These are phyloP conservation scores for Nakazawaea peltata DNA, from an alignment of 805 yeast genomes.

Conservation along the genomic window DNA sequence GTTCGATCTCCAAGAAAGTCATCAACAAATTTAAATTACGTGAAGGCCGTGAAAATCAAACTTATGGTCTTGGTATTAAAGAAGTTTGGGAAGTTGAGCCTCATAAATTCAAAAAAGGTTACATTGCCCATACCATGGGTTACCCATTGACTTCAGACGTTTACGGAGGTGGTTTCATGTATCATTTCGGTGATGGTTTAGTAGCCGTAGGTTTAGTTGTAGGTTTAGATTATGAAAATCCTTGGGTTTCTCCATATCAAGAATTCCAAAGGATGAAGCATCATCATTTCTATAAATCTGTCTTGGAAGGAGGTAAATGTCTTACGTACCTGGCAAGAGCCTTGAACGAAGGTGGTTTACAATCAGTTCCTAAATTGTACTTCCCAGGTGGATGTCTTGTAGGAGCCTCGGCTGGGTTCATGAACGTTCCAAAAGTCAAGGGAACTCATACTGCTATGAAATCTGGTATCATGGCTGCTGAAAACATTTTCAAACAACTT, in stretches of 20 bases:
- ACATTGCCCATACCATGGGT: conserved; percentile 82
- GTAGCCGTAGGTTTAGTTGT: conserved; percentile 92
- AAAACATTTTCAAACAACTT: conserved; percentile 48
- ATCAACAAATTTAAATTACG: conserved; percentile 65
- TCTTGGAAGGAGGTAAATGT: conserved; percentile 84
- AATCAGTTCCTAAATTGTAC: conserved; percentile 80
- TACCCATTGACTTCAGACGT: conserved; percentile 67
- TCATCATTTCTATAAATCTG: conserved; percentile 74
- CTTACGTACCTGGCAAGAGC: conserved; percentile 94
- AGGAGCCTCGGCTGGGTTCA: conserved; percentile 94
- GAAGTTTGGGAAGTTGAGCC: conserved; percentile 96
- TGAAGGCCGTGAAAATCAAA: conserved; percentile 60
- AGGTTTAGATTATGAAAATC: conserved; percentile 91
- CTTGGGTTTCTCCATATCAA: conserved; percentile 91
- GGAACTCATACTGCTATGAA: conserved; percentile 98
- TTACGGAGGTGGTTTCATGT: conserved; percentile 96
- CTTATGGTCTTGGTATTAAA: conserved; percentile 92
- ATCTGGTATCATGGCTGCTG: conserved; percentile 93
- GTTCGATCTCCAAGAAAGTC: conserved; percentile 76
- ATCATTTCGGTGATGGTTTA: conserved; percentile 90
- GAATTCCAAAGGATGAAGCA: conserved; percentile 93
- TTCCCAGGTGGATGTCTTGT: conserved; percentile 97
- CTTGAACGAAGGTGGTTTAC: conserved; percentile 93
- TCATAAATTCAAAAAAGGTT: conserved; percentile 72
- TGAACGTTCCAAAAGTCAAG: conserved; percentile 95